Evolutionary conservation across 2,329 filamentous ascomycete species (phyloP).

Genomic region (Diplodia scrobiculata): DNA sequence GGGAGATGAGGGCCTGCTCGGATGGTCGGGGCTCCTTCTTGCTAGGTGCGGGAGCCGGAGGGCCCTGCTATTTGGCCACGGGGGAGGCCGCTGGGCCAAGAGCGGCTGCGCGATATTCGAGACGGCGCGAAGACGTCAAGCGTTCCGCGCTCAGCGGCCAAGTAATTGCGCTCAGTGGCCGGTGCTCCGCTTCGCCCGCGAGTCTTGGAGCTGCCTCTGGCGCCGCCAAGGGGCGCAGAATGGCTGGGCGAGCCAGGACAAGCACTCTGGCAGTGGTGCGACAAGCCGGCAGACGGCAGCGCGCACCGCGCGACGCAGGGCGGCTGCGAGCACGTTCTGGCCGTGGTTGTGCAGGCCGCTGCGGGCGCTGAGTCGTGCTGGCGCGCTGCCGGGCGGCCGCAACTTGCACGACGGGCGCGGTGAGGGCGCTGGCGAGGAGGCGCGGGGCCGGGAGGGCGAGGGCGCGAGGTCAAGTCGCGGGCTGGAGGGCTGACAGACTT

Average conservation of each 20-base stretch:
- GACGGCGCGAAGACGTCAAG: conserved; percentile 23
- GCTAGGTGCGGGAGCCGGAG: conserved; percentile 5
- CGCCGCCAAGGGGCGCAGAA: conserved; percentile 20
- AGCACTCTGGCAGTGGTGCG: conserved; percentile 26
- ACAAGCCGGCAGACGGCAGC: conserved; percentile 16
- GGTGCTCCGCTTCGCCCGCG: conserved; percentile 28
- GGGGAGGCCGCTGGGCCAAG: conserved; percentile 21
- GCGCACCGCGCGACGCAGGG: neutral
- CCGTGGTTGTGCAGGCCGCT: neutral
- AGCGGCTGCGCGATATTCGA: conserved; percentile 27
- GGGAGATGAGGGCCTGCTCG: conserved; percentile 21
- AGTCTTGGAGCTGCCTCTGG: conserved; percentile 11
- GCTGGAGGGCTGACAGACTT: neutral
- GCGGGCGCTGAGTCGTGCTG: conserved; percentile 11
- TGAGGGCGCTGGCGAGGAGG: conserved; percentile 14
- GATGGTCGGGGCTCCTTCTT: conserved; percentile 1
- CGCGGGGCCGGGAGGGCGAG: neutral
- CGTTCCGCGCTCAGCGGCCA: conserved; percentile 27
- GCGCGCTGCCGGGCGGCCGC: neutral
- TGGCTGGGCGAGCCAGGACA: conserved; percentile 27
- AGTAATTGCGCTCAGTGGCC: conserved; percentile 29
- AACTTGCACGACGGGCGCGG: conserved; percentile 1
- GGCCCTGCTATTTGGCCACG: conserved; percentile 21
- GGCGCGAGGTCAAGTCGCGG: neutral
- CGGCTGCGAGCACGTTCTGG: neutral